Evolutionary conservation across 257 asterid genomes (phyloP).

Genomic region (Solanum chmielewskii): DNA sequence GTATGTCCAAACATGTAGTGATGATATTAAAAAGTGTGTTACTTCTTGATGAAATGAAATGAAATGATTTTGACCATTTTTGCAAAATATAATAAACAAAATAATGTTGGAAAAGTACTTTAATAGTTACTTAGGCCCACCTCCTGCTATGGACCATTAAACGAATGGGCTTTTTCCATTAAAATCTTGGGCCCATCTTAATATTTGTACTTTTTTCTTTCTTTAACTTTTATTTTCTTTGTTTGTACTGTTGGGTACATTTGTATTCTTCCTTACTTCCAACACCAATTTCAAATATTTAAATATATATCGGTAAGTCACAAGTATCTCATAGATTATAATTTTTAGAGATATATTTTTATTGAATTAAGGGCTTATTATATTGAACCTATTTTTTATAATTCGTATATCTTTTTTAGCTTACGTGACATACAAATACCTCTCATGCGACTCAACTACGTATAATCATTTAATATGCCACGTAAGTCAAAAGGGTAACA

Average conservation of each 20-base stretch:
- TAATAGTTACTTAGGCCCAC: not conserved
- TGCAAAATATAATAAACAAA: not conserved
- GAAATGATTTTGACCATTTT: not conserved
- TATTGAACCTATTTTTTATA: fast-evolving
- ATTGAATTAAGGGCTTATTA: too few relatives aligned
- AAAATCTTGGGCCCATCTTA: not conserved
- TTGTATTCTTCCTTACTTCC: not conserved
- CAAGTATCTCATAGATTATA: too few relatives aligned
- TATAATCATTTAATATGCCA: too few relatives aligned
- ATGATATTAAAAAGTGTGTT: not conserved
- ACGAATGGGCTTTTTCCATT: not conserved
- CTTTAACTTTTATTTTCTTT: not conserved
- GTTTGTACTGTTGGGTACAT: not conserved
- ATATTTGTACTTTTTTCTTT: not conserved
- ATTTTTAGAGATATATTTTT: too few relatives aligned
- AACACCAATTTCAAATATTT: not conserved
- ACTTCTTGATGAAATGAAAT: not conserved
- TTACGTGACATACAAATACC: too few relatives aligned
- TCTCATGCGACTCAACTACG: not conserved
- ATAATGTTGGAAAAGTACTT: not conserved
- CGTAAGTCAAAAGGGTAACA: too few relatives aligned
- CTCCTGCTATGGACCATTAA: not conserved
- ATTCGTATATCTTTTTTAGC: too few relatives aligned
- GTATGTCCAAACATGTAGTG: not conserved
- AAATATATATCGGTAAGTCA: too few relatives aligned